phyloP scores from a whole-genome alignment of 2,329 filamentous ascomycete genomes.

The Monilinia fructigena region DNA sequence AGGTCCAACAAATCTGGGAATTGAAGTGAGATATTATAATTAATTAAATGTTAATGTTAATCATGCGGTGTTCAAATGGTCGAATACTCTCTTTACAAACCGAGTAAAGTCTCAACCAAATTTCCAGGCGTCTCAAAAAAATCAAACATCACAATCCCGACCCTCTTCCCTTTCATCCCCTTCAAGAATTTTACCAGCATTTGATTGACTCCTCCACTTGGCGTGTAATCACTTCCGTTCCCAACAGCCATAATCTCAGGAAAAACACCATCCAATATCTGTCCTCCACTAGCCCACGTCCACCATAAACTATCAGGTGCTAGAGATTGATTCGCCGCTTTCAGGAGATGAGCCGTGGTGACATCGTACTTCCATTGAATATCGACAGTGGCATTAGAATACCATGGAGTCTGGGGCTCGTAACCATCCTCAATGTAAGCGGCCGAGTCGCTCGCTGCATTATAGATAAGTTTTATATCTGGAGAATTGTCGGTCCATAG shows the following conservation, averaged over 20 bases:
- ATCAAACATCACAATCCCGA: constrained; percentile 55
- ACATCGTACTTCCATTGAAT: constrained; percentile 49
- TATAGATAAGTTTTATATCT: constrained; percentile 46
- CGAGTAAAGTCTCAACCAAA: constrained; percentile 45
- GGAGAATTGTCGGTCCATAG: constrained; percentile 47
- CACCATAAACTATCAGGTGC: constrained; percentile 46
- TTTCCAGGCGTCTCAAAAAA: constrained; percentile 48
- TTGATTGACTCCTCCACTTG: constrained; percentile 47
- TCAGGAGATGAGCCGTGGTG: constrained; percentile 43
- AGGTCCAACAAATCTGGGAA: no score
- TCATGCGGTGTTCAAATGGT: background rate
- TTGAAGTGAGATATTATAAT: background rate
- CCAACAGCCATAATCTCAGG: constrained; percentile 50
- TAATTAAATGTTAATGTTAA: background rate
- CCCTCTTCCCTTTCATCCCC: constrained; percentile 43
- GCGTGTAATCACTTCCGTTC: constrained; percentile 42
- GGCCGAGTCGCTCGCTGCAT: constrained; percentile 40
- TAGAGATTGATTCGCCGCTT: constrained; percentile 40
- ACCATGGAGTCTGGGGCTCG: constrained; percentile 40
- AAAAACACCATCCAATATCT: constrained; percentile 44
- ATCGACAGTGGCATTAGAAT: constrained; percentile 41
- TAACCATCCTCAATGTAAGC: constrained; percentile 54
- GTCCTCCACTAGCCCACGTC: constrained; percentile 48
- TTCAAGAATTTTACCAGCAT: constrained; percentile 43
- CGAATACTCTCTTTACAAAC: background rate